These are phyloP conservation scores for Trypanosoma caninum DNA, from an alignment of 208 protist genomes.

Conservation along the genomic window DNA sequence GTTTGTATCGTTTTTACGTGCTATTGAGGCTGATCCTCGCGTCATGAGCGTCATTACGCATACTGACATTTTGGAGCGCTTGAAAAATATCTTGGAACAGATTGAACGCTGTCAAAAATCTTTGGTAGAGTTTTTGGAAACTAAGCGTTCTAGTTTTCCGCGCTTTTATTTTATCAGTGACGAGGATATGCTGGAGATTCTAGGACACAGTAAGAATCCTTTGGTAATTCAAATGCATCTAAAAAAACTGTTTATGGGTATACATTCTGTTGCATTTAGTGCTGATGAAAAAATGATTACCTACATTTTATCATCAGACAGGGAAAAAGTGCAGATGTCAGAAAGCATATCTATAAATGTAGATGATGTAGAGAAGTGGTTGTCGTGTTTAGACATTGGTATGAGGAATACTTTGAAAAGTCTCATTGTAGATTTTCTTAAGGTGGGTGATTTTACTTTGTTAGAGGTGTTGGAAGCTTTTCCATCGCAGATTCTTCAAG, in stretches of 20 bases:
- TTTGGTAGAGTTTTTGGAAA: constrained; percentile 96
- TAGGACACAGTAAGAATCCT: constrained; percentile 92
- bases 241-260: constrained; percentile 95
- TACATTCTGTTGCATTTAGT: constrained; percentile 85
- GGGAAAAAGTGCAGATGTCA: constrained; percentile 73
- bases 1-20: constrained; percentile 90
- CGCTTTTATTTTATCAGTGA: constrained; percentile 99
- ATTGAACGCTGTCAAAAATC: constrained; percentile 96
- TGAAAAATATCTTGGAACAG: constrained; percentile 91
- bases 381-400: constrained; percentile 79
- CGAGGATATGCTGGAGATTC: constrained; percentile 98
- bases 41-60: constrained; percentile 89
- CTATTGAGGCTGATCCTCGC: constrained; percentile 87
- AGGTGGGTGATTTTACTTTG: constrained; percentile 38
- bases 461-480: constrained; percentile 45
- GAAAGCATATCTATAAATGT: constrained; percentile 70
- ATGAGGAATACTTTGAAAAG: constrained; percentile 87
- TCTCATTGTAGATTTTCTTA: constrained; percentile 57
- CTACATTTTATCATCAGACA: constrained; percentile 88
- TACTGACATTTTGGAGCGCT: constrained; percentile 81
- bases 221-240: constrained; percentile 90
- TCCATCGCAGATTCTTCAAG: constrained; percentile 90
- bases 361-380: constrained; percentile 92
- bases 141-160: constrained; percentile 93
- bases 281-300: constrained; percentile 76